Base-by-base conservation (phyloP, 768 basidiomycete genomes). In the Roridomyces roridus region DNA sequence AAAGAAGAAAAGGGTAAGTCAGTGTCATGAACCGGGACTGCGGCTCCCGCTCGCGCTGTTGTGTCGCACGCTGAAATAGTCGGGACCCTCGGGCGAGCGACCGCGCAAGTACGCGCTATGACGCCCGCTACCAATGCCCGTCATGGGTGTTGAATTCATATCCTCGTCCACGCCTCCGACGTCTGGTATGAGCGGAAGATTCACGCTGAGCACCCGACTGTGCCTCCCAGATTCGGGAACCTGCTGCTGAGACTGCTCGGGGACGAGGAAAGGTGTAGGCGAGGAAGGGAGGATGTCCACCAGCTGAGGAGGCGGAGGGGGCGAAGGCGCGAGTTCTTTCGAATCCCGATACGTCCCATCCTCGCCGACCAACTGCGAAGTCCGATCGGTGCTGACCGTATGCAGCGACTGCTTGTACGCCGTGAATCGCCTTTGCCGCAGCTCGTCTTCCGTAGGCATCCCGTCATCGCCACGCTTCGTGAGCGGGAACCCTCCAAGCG, bases 341-440 rank as follows among this genome's bases (percentile, higher is more conserved):
- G 31, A 34, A 15, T 34, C 31, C 11, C 31, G 31, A 34, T 34
- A 34, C 7, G 31, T 15, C 8, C 9, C 35, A 39, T 25, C 39
- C 18, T 50, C 57, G 12, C 52, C 57, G 29, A 12, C 3, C 40
- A 59, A 6, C 46, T 76, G 65, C 69, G n/a, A n/a, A n/a, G 71
- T 47, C 67, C 68, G 18, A 72, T 72, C 55, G 74, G 74, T 37
- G 72, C 67, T 36, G 68, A 69, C 37, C 63, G 54, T n/a, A 67
- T 57, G 66, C 40, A 73, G 67, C 63, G 76, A 74, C 43, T 69
- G 66, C 64, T 72, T 66, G 53, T 80, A 78, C 46, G 73, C 67
- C 26, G 73, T 69, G 67, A 71, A 80, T 54, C 78, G 68, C 60
- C 73, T 65, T 41, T 69, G 63, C 24, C 77, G 68, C 50, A 81